Evolutionary conservation across 768 basidiomycete genomes (phyloP).

Genomic region (Porphyrellus cyaneotinctus): DNA sequence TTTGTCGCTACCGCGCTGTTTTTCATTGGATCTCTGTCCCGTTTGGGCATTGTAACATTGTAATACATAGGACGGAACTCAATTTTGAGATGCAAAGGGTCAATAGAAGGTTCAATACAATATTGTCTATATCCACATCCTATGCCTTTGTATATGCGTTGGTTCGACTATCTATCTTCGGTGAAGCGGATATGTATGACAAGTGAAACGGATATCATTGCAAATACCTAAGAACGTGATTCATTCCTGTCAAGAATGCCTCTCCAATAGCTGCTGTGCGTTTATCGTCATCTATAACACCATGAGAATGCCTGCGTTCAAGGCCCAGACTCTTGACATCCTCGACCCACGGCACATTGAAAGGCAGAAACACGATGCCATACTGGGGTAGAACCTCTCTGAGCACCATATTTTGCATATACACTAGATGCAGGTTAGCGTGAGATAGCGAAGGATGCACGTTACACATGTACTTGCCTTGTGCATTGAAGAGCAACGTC

Average conservation of each 20-base stretch:
- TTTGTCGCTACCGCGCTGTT: too few relatives aligned
- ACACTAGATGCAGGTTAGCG: constrained; percentile 34
- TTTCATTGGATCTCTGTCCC: too few relatives aligned
- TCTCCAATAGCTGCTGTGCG: constrained; percentile 8
- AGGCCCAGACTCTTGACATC: not conserved
- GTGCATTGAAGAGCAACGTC: constrained; percentile 49
- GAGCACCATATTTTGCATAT: constrained; percentile 46
- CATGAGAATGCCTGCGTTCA: not conserved
- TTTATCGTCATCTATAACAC: constrained; percentile 1
- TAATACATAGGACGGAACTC: too few relatives aligned
- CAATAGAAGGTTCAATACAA: too few relatives aligned
- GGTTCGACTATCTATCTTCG: not conserved
- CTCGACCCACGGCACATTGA: constrained; percentile 14
- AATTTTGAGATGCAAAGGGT: too few relatives aligned
- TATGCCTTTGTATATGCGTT: not conserved
- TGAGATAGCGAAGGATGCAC: not conserved
- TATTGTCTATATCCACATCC: too few relatives aligned
- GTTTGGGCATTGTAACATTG: too few relatives aligned
- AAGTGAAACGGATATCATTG: constrained; percentile 2
- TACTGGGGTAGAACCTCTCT: constrained; percentile 37
- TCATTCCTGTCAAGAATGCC: constrained; percentile 12
- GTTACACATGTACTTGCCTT: constrained; percentile 35
- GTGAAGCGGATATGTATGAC: not conserved
- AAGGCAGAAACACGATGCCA: constrained; percentile 41
- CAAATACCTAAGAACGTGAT: constrained; percentile 11